Conservation (phyloP, 768 basidiomycete genomes). For the Daedaleopsis sinensis region DNA sequence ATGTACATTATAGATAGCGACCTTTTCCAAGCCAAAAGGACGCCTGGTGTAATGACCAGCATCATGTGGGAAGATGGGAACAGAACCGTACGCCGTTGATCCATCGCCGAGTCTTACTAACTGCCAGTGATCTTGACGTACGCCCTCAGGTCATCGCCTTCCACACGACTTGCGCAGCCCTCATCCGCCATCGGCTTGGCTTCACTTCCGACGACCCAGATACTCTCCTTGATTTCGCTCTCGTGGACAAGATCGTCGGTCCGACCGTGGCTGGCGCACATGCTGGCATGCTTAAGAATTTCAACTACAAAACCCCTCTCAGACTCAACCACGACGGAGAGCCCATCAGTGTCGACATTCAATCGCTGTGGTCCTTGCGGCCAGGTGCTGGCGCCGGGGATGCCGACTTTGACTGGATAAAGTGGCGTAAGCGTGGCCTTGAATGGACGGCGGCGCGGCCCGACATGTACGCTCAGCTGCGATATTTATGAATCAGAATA, state of each 20-base stretch:
- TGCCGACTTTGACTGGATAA: conserved; percentile 28
- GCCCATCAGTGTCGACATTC: conserved; percentile 22
- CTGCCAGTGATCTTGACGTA: not conserved
- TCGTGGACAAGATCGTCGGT: conserved; percentile 28
- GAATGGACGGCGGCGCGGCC: conserved; percentile 20
- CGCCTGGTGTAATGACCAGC: not conserved
- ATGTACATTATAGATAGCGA: not conserved
- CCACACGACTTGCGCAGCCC: conserved; percentile 15
- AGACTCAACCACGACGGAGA: conserved; percentile 1
- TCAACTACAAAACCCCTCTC: conserved; percentile 27
- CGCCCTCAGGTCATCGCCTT: not conserved
- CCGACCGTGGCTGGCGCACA: conserved; percentile 20
- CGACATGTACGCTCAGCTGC: conserved; percentile 11
- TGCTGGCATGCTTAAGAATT: conserved; percentile 21
- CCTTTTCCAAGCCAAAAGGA: not conserved
- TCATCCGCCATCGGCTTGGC: conserved; percentile 27
- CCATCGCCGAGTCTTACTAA: not conserved
- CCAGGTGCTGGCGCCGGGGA: not conserved
- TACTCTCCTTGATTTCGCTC: conserved; percentile 15
- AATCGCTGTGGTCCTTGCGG: conserved; percentile 24
- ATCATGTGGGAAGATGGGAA: conserved; percentile 21
- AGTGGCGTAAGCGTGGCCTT: conserved; percentile 12
- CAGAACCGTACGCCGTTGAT: conserved; percentile 8
- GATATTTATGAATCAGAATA: not conserved
- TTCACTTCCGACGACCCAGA: conserved; percentile 11